Base-by-base conservation (phyloP, 2,329 filamentous ascomycete species). In the Rhinocladiella similis region DNA sequence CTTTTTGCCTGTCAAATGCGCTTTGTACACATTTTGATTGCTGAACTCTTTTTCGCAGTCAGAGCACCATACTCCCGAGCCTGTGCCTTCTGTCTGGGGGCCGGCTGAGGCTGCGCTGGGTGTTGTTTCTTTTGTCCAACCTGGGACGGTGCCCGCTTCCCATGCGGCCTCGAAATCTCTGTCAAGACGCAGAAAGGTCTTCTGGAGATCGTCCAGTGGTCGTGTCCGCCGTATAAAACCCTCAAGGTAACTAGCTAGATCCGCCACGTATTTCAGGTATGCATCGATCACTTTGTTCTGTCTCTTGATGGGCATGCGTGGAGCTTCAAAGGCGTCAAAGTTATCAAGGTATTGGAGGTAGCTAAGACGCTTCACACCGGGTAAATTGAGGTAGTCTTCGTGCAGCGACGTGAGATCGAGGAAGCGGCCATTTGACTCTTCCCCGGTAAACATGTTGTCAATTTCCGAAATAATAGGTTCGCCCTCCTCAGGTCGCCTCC, bases 21-120 rank as follows among this genome's bases (percentile, higher is more conserved):
- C 86, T 66, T 91, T 92, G 78, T 96, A 96, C 47, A 97, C 91
- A 60, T 96, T 96, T 63, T 94, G 86, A 67, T 97, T 97, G 68
- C 90, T 91, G 76, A 97, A 99, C 57, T 93, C 90, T 74, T 92
- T 97, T 69, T 94, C 88, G 70, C 94, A 99, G 61, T 92, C 91
- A 5, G 87, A 81, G 68, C 94, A 99, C 89, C 90, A 97, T 14
- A 91, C 82, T 0, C 88, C 90, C 50, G 91, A 87, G 1, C 80
- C 81, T 67, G 79, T 68, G 68, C 81, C 79, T 68, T 84, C 77
- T 6, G 80, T 82, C 50, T 74, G 74, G 1, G 75, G 60, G 0
- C 74, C 76, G 36, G 74, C 73, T 14, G 74, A 36, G 19, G 75
- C 71, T 18, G 75, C 62, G 55, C 63, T 53, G 57, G 59, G 27